Conservation (phyloP, 208 protist species). For the Acanthamoeba culbertsoni region DNA sequence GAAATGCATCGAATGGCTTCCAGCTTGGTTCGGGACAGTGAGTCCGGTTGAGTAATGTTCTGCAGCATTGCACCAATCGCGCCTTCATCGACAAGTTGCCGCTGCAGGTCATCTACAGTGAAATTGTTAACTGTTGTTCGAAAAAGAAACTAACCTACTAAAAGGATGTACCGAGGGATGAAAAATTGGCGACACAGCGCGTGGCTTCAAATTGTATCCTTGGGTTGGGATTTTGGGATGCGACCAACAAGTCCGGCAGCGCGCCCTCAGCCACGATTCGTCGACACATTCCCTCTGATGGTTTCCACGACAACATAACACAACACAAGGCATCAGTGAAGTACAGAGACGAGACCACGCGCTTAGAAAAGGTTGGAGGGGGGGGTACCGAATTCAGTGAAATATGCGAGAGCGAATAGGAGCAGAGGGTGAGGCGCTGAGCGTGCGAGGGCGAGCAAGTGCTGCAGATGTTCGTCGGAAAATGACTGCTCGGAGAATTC, state of each 20-base stretch:
- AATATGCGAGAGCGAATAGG: not conserved
- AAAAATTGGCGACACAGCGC: not conserved
- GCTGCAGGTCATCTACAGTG: not conserved
- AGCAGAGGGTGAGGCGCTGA: not conserved
- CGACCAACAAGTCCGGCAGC: not conserved
- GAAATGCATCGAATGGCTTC: conserved; percentile 10
- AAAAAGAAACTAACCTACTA: not conserved
- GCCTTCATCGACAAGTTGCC: not conserved
- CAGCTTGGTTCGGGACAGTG: not conserved
- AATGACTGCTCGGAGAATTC: not conserved
- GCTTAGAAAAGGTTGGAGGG: not conserved
- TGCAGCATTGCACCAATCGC: not conserved
- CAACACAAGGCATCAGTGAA: not conserved
- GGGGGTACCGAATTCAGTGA: not conserved
- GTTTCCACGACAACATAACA: not conserved
- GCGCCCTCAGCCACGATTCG: not conserved
- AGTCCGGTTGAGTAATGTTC: not conserved
- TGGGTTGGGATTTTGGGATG: not conserved
- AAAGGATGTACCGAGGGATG: not conserved
- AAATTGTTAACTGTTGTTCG: not conserved
- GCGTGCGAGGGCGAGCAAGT: not conserved
- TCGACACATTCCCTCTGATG: not conserved
- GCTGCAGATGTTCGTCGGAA: not conserved
- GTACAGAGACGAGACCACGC: not conserved
- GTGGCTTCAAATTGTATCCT: not conserved